phyloP scores from a whole-genome alignment of 169 alveolate genomes.

The Plasmodium ovale region DNA sequence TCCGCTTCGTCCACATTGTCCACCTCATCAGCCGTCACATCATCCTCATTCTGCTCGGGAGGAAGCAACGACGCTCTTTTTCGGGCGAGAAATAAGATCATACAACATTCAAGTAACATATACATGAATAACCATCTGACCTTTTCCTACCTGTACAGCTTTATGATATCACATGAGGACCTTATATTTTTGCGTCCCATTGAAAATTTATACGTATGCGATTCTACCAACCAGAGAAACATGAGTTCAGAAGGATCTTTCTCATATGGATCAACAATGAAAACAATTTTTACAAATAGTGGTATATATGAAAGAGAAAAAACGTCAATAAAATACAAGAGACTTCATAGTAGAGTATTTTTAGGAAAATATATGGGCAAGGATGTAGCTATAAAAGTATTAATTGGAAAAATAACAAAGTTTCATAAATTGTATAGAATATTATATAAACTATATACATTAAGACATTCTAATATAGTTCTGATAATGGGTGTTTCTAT shows the following conservation, averaged over 20 bases:
- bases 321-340: background rate
- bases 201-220: slow-evolving; percentile 14
- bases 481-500: slow-evolving; percentile 76
- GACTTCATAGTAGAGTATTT: slow-evolving; percentile 52
- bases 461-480: slow-evolving; percentile 71
- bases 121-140: slow-evolving; percentile 49
- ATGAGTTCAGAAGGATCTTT: background rate
- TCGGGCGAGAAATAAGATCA: slow-evolving; percentile 20
- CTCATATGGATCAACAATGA: background rate
- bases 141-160: slow-evolving; percentile 57
- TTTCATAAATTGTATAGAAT: slow-evolving; percentile 47
- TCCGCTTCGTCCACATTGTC: background rate
- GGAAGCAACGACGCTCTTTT: slow-evolving; percentile 3
- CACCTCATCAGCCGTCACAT: slow-evolving; percentile 15
- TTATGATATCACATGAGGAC: slow-evolving; percentile 64
- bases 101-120: slow-evolving; percentile 39
- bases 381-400: slow-evolving; percentile 77
- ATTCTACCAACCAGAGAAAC: background rate
- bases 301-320: background rate
- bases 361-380: slow-evolving; percentile 75
- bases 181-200: slow-evolving; percentile 53
- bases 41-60: slow-evolving; percentile 49
- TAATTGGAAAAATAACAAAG: slow-evolving; percentile 69
- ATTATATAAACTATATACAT: slow-evolving; percentile 28
- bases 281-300: background rate